Conservation (phyloP, 179 eudicot species). For the Pouteria campechiana region DNA sequence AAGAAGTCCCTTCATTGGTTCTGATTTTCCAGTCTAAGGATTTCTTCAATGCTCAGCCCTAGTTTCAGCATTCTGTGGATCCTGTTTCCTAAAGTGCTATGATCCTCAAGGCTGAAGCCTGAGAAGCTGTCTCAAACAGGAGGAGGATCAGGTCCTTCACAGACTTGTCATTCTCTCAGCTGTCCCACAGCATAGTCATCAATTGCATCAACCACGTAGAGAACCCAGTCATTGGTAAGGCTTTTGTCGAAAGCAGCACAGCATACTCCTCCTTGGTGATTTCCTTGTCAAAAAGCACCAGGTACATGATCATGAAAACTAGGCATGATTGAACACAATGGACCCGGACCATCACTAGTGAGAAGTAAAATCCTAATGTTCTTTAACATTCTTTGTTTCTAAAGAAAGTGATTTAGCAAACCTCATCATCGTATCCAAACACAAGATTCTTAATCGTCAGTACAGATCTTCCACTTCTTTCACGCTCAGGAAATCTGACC, state of each 20-base stretch:
- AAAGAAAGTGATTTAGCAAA: constrained; percentile 12
- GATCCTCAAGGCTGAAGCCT: constrained; percentile 37
- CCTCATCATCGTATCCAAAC: constrained; percentile 36
- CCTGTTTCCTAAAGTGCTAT: no score
- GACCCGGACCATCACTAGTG: not conserved
- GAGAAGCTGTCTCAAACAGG: constrained; percentile 29
- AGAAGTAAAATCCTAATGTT: not conserved
- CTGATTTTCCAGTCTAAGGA: no score
- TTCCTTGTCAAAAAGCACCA: constrained; percentile 72
- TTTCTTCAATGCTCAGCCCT: no score
- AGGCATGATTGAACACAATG: not conserved
- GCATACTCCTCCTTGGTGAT: constrained; percentile 53
- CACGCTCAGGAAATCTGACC: constrained; percentile 43
- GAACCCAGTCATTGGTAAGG: constrained; percentile 52
- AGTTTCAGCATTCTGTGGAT: constrained; percentile 44
- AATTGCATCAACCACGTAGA: constrained; percentile 70
- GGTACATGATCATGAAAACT: constrained; percentile 1
- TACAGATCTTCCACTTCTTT: constrained; percentile 35
- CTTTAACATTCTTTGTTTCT: not conserved
- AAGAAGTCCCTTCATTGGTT: no score
- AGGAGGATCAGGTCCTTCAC: constrained; percentile 37
- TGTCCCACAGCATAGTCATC: constrained; percentile 64
- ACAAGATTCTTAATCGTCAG: constrained; percentile 24
- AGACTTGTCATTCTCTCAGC: constrained; percentile 49
- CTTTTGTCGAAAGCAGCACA: constrained; percentile 62